Evolutionary conservation across 1,284 basidiomycete species (phyloP).

Genomic region (Veloboletus limbatus): DNA sequence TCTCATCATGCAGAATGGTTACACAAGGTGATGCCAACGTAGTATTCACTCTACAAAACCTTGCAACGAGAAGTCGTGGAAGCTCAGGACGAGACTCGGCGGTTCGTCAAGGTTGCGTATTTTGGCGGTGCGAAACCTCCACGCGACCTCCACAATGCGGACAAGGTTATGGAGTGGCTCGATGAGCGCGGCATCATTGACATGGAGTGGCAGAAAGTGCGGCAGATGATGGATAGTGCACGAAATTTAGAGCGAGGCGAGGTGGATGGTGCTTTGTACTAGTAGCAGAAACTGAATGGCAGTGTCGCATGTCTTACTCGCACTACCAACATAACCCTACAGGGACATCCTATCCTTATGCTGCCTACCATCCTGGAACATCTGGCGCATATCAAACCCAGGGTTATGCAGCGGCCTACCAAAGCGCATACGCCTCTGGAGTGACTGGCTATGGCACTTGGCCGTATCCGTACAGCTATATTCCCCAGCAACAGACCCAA

Average conservation of each 20-base stretch:
- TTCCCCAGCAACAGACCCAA: conserved; percentile 42
- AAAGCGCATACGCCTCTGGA: conserved; percentile 40
- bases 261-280: neutral
- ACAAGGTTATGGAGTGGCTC: conserved; percentile 79
- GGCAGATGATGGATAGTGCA: conserved; percentile 71
- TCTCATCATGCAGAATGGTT: conserved; percentile 2
- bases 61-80: conserved; percentile 56
- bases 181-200: conserved; percentile 68
- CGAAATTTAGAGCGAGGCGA: conserved; percentile 59
- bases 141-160: conserved; percentile 63
- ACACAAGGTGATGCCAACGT: conserved; percentile 2
- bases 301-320: conserved; percentile 32
- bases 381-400: conserved; percentile 35
- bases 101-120: conserved; percentile 57
- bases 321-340: conserved; percentile 39
- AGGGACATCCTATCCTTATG: conserved; percentile 52
- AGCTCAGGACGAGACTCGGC: conserved; percentile 33
- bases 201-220: conserved; percentile 63
- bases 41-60: conserved; percentile 59
- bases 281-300: neutral
- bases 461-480: conserved; percentile 58
- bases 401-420: conserved; percentile 47
- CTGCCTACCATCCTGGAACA: conserved; percentile 44
- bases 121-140: conserved; percentile 54
- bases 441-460: conserved; percentile 54